Base-by-base conservation (phyloP, 306 rosid species). In the Fragaria vesca region DNA sequence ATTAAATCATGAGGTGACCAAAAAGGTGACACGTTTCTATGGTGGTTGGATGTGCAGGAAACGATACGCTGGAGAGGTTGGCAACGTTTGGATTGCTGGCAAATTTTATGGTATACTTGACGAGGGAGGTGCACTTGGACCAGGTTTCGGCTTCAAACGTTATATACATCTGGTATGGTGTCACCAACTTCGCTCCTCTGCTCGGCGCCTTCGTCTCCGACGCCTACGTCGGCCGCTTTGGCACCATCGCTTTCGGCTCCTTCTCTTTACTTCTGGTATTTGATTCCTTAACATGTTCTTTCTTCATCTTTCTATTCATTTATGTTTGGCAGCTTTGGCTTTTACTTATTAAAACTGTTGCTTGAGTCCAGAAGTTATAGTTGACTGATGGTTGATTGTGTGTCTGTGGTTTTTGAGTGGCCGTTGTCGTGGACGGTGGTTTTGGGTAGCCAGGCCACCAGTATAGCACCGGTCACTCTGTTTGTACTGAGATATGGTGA, bases 141-240 rank as follows among this genome's bases (percentile, higher is more conserved):
- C 97, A 90, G 81, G 96, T 91, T 55, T 26, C 80, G 0, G 99
- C 97, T 12, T 66, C 91, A 17, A 93, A 83, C 77, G 74, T 95
- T 16, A 57, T 95, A 38, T 79, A 87, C 80, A 6, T 92, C 42
- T 92, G 98, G 98, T 0, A 13, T 47, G 95, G 93, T 4, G 8
- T 92, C 43, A 57, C 88, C 16, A 91, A 84, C 58, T 93, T 95
- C 45, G 82, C 81, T 2, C 97, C 98, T 8, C 75, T 95, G 24
- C 4, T 91, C 51, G 98, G 97, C 1, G 98, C 98, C 43, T 95
- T 87, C 87, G 69, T 95, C 85, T 91, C 96, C 60, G 97, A 93
- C 74, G 86, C 96, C 13, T 91, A 89, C 54, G 63, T 79, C 1
- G 97, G 99, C 70, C 92, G 97, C 71, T 95, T 88, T 85, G n/a